Evolutionary conservation across 2,329 filamentous ascomycete genomes (phyloP).

Genomic region (Helminthosporium solani): DNA sequence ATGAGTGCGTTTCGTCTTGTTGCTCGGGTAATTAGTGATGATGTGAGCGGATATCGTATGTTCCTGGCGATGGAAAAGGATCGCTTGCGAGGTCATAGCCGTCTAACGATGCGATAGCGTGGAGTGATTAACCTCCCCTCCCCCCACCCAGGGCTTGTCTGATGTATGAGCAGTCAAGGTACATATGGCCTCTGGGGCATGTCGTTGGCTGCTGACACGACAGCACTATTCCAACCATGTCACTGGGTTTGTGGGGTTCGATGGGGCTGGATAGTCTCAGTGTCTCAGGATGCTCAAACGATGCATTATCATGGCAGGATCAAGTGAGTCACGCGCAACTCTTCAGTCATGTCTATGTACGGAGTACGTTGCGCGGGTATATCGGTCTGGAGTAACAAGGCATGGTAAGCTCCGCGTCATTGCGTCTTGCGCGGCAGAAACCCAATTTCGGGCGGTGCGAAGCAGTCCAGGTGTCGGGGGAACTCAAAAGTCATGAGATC

Average conservation of each 20-base stretch:
- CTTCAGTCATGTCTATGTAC: too few relatives aligned
- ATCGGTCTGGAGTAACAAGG: not conserved
- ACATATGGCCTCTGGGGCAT: constrained; percentile 1
- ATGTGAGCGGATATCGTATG: not conserved
- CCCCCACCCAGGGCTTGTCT: not conserved
- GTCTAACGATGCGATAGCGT: not conserved
- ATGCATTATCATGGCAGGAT: constrained; percentile 1
- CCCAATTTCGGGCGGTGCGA: constrained; percentile 2
- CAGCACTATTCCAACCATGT: not conserved
- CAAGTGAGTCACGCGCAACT: constrained; percentile 5
- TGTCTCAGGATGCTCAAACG: constrained; percentile 2
- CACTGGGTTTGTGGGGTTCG: constrained; percentile 10
- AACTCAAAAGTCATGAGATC: not conserved
- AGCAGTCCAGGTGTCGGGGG: not conserved
- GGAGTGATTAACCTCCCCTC: not conserved
- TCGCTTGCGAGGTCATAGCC: not conserved
- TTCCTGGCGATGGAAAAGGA: not conserved
- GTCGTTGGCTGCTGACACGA: constrained; percentile 7
- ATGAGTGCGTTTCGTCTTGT: not conserved
- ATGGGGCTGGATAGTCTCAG: constrained; percentile 3
- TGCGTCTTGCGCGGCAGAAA: constrained; percentile 4
- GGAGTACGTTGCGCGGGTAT: constrained; percentile 5
- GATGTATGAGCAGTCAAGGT: not conserved
- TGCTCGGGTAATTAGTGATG: not conserved
- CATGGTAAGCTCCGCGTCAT: constrained; percentile 4